phyloP scores from a whole-genome alignment of 1,284 basidiomycete species.

The Pseudozyma tsukubaensis region DNA sequence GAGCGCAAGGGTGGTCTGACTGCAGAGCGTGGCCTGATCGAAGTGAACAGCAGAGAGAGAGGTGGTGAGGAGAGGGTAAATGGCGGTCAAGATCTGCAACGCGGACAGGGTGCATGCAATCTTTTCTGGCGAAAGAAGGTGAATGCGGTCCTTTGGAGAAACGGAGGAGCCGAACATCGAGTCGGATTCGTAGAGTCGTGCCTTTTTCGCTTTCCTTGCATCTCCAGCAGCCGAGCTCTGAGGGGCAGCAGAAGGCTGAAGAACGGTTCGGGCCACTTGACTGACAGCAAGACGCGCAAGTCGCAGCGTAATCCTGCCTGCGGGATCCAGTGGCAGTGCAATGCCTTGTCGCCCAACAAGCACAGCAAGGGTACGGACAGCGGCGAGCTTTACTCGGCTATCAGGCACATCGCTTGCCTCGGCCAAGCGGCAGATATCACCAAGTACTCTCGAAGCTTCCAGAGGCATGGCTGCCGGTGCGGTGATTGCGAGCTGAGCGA shows the following conservation, averaged over 20 bases:
- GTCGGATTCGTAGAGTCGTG: slow-evolving; percentile 56
- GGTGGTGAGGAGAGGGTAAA: slow-evolving; percentile 40
- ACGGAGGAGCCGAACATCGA: slow-evolving; percentile 28
- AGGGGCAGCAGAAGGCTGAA: slow-evolving; percentile 10
- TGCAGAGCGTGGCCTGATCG: slow-evolving; percentile 40
- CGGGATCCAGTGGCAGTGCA: slow-evolving; percentile 49
- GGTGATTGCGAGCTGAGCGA: slow-evolving; percentile 31
- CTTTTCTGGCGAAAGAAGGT: slow-evolving; percentile 22
- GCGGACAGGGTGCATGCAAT: slow-evolving; percentile 30
- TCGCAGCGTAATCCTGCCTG: slow-evolving; percentile 39
- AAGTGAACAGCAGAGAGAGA: slow-evolving; percentile 34
- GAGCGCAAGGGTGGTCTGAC: slow-evolving; percentile 34
- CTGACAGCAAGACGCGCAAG: slow-evolving; percentile 40
- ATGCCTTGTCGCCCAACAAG: slow-evolving; percentile 31
- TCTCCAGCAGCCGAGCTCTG: slow-evolving; percentile 9
- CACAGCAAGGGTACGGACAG: slow-evolving; percentile 36
- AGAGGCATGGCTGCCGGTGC: slow-evolving; percentile 35
- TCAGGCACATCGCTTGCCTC: slow-evolving; percentile 24
- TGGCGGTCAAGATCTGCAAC: slow-evolving; percentile 28
- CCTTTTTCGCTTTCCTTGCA: slow-evolving; percentile 38
- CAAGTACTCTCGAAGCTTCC: slow-evolving; percentile 22
- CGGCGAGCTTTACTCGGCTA: slow-evolving; percentile 24
- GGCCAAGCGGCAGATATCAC: slow-evolving; percentile 38
- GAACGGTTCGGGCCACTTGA: slow-evolving; percentile 22
- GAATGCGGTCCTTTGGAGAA: slow-evolving; percentile 41